Percentiles rank a stretch among this genome's conserved stretches.
These are phyloP conservation scores for Pluteus cervinus DNA, from an alignment of 768 basidiomycete genomes.

Conservation along the genomic window DNA sequence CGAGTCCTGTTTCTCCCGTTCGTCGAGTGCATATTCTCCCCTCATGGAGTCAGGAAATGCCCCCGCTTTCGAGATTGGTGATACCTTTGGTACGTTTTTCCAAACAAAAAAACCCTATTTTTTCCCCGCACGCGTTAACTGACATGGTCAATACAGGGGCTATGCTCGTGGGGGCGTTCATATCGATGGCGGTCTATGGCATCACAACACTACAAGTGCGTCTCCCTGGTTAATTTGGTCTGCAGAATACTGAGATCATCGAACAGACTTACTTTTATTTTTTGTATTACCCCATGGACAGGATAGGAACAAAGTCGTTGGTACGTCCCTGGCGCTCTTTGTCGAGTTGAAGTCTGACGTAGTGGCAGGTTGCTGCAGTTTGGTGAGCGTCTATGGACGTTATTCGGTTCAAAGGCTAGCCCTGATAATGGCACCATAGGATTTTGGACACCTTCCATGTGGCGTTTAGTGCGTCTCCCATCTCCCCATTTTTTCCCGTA, in stretches of 20 bases:
- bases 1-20: too few relatives aligned
- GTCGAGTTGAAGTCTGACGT: neutral
- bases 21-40: too few relatives aligned
- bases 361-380: constrained; percentile 24
- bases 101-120: neutral
- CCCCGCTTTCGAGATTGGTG: constrained; percentile 15
- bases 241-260: neutral
- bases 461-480: constrained; percentile 26
- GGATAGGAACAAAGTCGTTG: constrained; percentile 23
- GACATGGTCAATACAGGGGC: constrained; percentile 19
- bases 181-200: constrained; percentile 34
- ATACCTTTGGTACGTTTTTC: constrained; percentile 26
- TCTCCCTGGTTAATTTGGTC: neutral
- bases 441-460: constrained; percentile 34
- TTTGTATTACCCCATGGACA: constrained; percentile 32
- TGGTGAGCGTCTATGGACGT: constrained; percentile 21
- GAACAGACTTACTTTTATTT: constrained; percentile 37
- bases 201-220: constrained; percentile 37
- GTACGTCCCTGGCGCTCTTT: constrained; percentile 17
- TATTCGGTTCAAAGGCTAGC: neutral
- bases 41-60: too few relatives aligned
- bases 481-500: neutral
- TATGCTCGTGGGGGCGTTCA: constrained; percentile 29
- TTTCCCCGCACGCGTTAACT: neutral
- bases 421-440: constrained; percentile 18